Conservation (phyloP, 1,284 basidiomycete species). For the Fomitopsis betulina region DNA sequence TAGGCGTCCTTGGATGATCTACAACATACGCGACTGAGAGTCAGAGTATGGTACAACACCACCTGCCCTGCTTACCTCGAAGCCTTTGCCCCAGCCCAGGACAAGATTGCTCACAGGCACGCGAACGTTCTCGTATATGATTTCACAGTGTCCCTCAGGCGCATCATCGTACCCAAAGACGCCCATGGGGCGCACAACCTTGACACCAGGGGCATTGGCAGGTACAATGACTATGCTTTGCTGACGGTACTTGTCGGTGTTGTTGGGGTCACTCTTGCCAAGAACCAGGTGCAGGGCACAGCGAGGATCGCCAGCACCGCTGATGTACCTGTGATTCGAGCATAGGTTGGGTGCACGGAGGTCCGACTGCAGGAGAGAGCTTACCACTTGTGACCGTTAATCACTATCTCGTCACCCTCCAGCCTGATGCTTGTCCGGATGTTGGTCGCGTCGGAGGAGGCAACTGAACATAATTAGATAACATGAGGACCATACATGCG, state of each 20-base stretch:
- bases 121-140: constrained; percentile 92
- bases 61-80: constrained; percentile 52
- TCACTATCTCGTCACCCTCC: constrained; percentile 87
- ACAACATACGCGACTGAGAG: background rate
- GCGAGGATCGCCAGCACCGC: constrained; percentile 93
- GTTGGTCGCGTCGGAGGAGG: constrained; percentile 96
- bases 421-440: constrained; percentile 85
- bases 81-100: constrained; percentile 90
- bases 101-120: constrained; percentile 83
- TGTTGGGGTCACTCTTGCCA: constrained; percentile 83
- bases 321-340: constrained; percentile 75
- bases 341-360: background rate
- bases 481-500: no score
- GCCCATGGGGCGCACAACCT: constrained; percentile 85
- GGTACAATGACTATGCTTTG: constrained; percentile 96
- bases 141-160: constrained; percentile 93
- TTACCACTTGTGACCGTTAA: constrained; percentile 96
- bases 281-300: constrained; percentile 90
- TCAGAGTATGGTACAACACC: background rate
- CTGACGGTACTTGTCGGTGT: constrained; percentile 72
- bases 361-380: constrained; percentile 8
- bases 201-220: constrained; percentile 83
- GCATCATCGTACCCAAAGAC: constrained; percentile 96
- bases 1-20: constrained; percentile 87
- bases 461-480: constrained; percentile 46